phyloP scores from a whole-genome alignment of 495 filamentous ascomycete species.

The Penicillium verhagenii region DNA sequence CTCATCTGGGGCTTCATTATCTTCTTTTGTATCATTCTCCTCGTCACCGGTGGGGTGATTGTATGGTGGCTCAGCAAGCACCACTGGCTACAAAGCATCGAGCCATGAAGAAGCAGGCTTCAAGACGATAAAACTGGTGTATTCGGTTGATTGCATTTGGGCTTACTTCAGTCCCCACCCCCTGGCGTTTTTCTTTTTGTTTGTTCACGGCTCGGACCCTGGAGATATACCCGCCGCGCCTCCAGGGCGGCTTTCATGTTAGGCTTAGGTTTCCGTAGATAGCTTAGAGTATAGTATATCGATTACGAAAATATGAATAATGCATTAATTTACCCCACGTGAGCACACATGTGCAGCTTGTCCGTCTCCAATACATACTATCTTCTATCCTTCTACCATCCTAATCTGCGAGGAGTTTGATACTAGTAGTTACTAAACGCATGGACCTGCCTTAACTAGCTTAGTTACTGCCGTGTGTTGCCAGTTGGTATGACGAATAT shows the following conservation, averaged over 20 bases:
- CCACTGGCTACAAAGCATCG: slow-evolving; percentile 34
- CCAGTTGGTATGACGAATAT: no score
- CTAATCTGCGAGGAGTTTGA: no score
- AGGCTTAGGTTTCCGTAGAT: slow-evolving; percentile 2
- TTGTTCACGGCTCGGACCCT: not conserved
- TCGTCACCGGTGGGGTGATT: slow-evolving; percentile 29
- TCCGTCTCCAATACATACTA: no score
- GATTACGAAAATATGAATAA: not conserved
- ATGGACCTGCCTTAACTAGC: not conserved
- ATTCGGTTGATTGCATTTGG: slow-evolving; percentile 7
- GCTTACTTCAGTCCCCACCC: not conserved
- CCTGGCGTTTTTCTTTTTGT: not conserved
- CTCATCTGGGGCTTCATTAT: slow-evolving; percentile 37
- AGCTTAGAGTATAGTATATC: not conserved
- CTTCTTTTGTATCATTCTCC: slow-evolving; percentile 25
- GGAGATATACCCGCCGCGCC: slow-evolving; percentile 28
- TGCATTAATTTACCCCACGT: no score
- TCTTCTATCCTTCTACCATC: not conserved
- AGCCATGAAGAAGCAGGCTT: slow-evolving; percentile 4
- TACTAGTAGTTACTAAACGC: not conserved
- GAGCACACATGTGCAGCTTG: no score
- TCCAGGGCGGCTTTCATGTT: slow-evolving; percentile 20
- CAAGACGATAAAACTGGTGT: not conserved
- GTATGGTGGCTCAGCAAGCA: slow-evolving; percentile 43
- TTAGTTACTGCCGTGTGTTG: not conserved